Evolutionary conservation across 108 stramenopile genomes (phyloP).

Genomic region (Skeletonema tropicum): DNA sequence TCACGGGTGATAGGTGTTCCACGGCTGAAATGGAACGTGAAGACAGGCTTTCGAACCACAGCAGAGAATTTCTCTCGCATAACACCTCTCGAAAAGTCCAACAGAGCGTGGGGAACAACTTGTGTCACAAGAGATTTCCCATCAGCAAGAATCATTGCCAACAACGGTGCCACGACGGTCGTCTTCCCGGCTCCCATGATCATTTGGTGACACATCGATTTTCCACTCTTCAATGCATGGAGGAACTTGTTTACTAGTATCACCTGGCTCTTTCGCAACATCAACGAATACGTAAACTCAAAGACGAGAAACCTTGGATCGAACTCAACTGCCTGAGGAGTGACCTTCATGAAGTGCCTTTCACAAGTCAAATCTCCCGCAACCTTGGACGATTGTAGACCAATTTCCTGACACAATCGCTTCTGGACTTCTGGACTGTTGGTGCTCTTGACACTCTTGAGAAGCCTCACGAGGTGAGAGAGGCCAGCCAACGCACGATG

Average conservation of each 20-base stretch:
- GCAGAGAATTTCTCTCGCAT: conserved; percentile 98
- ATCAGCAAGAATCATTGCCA: conserved; percentile 97
- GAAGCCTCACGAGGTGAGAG: conserved; percentile 65
- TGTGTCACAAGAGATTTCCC: conserved; percentile 95
- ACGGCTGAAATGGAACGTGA: conserved; percentile 97
- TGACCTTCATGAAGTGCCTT: conserved; percentile 86
- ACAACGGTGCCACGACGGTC: conserved; percentile 97
- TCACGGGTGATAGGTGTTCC: conserved; percentile 90
- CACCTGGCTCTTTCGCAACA: conserved; percentile 97
- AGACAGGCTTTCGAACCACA: conserved; percentile 95
- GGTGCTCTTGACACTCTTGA: conserved; percentile 62
- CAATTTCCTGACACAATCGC: conserved; percentile 80
- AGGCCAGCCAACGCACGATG: conserved; percentile 79
- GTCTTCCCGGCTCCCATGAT: conserved; percentile 99
- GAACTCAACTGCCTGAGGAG: conserved; percentile 79
- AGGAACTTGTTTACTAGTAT: conserved; percentile 95
- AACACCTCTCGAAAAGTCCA: conserved; percentile 96
- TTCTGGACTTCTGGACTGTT: conserved; percentile 57
- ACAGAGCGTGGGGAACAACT: conserved; percentile 97
- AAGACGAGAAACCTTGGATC: conserved; percentile 97
- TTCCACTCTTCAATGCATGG: conserved; percentile 62
- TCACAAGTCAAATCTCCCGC: conserved; percentile 82
- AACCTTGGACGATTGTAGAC: conserved; percentile 80
- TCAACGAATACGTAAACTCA: conserved; percentile 95
- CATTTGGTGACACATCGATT: conserved; percentile 98